Evolutionary conservation across 306 rosid genomes (phyloP).

Genomic region (Lathyrus tuberosus): DNA sequence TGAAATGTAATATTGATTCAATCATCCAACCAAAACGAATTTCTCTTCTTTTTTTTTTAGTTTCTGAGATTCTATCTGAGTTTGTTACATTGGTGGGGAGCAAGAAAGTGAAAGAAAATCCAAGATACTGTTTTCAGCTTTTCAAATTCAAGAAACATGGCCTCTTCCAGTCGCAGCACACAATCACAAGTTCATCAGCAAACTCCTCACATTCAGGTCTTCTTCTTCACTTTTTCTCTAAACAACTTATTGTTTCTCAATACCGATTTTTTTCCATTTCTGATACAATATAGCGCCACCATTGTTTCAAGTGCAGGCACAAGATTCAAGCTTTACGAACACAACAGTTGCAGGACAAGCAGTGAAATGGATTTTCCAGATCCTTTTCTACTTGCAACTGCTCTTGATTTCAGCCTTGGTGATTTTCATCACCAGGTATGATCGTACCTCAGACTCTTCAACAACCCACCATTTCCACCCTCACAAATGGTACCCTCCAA

Average conservation of each 20-base stretch:
- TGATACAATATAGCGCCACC: too few species aligned
- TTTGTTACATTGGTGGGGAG: slow-evolving; percentile 34
- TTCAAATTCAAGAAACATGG: slow-evolving; percentile 6
- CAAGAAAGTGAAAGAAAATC: slow-evolving; percentile 42
- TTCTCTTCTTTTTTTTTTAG: slow-evolving; percentile 2
- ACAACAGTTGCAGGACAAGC: slow-evolving; percentile 33
- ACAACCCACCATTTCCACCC: slow-evolving; percentile 61
- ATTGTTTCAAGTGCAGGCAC: slow-evolving; percentile 42
- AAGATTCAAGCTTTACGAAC: slow-evolving; percentile 19
- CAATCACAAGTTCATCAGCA: slow-evolving; percentile 40
- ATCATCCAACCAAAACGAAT: slow-evolving; percentile 17
- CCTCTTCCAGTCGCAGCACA: slow-evolving; percentile 27
- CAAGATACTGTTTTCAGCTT: slow-evolving; percentile 4
- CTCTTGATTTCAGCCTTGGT: slow-evolving; percentile 44
- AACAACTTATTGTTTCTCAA: too few species aligned
- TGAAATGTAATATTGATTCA: slow-evolving; percentile 22
- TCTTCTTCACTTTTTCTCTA: neutral
- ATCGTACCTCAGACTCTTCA: slow-evolving; percentile 44
- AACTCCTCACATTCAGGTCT: slow-evolving; percentile 49
- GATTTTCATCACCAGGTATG: slow-evolving; percentile 47
- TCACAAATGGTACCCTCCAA: slow-evolving; percentile 60
- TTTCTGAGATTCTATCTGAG: slow-evolving; percentile 5
- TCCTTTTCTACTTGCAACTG: slow-evolving; percentile 56
- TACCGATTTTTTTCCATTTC: too few species aligned
- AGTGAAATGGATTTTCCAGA: slow-evolving; percentile 37